A percentile compares a stretch with the other conserved stretches of the same genome.
These are phyloP conservation scores for Podaxis carcinomalis DNA, from an alignment of 768 basidiomycete species.

Conservation along the genomic window DNA sequence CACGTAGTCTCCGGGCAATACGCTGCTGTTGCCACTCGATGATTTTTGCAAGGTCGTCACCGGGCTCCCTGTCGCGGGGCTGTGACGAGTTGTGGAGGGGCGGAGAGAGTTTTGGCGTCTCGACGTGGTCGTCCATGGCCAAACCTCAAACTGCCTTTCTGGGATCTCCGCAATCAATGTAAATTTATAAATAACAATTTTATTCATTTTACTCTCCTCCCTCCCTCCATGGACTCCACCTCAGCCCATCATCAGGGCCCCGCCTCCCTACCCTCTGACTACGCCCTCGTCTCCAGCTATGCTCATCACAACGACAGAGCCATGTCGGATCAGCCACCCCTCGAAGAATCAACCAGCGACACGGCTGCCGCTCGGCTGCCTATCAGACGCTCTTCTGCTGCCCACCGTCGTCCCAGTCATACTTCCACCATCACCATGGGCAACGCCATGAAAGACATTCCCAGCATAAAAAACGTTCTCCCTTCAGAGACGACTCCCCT, in stretches of 20 bases:
- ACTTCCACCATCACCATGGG: conserved; percentile 7
- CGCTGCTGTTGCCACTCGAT: conserved; percentile 73
- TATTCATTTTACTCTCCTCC: background rate
- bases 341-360: background rate
- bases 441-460: background rate
- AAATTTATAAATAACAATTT: too few relatives aligned
- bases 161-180: background rate
- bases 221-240: conserved; percentile 10
- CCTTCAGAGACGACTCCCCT: conserved; percentile 56
- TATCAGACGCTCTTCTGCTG: conserved; percentile 4
- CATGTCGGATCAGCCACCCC: background rate
- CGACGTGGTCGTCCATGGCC: conserved; percentile 15
- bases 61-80: conserved; percentile 53
- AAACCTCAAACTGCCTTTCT: conserved; percentile 4
- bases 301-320: conserved; percentile 25
- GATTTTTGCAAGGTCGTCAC: conserved; percentile 48
- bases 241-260: too few relatives aligned
- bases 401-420: background rate
- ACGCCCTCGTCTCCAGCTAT: conserved; percentile 55
- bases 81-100: conserved; percentile 53
- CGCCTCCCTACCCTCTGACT: conserved; percentile 57
- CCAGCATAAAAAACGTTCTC: conserved; percentile 1
- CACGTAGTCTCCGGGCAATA: conserved; percentile 59
- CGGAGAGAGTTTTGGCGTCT: conserved; percentile 18
- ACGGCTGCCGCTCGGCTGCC: background rate